phyloP scores from a whole-genome alignment of 2,329 filamentous ascomycete genomes.

The Aureobasidium sp. region DNA sequence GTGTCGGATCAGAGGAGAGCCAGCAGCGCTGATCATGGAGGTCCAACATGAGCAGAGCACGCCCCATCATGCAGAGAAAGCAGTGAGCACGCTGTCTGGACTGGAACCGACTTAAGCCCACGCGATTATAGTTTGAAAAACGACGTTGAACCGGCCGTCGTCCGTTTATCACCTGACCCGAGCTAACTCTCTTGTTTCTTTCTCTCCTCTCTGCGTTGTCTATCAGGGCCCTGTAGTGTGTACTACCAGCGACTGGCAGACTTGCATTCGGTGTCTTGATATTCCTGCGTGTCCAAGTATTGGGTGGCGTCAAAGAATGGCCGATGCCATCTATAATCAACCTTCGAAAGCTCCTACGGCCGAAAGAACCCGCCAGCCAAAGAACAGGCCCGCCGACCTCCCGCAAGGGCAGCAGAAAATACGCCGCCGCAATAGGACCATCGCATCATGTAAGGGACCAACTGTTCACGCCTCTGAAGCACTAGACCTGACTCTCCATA shows the following conservation, averaged over 20 bases:
- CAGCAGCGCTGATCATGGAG: not conserved
- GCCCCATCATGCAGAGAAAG: not conserved
- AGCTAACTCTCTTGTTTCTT: conserved; percentile 11
- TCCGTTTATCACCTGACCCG: conserved; percentile 11
- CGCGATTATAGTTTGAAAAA: conserved; percentile 11
- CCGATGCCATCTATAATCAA: conserved; percentile 8
- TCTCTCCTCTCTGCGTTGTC: conserved; percentile 4
- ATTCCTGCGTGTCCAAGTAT: not conserved
- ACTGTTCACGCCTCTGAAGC: conserved; percentile 11
- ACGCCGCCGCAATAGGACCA: conserved; percentile 16
- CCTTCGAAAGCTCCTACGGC: conserved; percentile 9
- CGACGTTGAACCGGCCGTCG: conserved; percentile 2
- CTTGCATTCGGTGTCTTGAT: not conserved
- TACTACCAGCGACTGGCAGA: conserved; percentile 1
- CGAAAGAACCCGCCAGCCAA: conserved; percentile 13
- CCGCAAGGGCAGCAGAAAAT: conserved; percentile 16
- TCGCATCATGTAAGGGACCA: conserved; percentile 14
- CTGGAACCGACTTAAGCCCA: conserved; percentile 5
- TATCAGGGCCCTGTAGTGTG: conserved; percentile 3
- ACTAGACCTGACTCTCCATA: not conserved
- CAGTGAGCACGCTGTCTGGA: not conserved
- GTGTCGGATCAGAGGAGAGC: not conserved
- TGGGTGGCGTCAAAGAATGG: conserved; percentile 13
- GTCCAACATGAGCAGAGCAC: conserved; percentile 7
- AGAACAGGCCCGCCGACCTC: conserved; percentile 10